These are phyloP conservation scores for Termitomyces heimii DNA, from an alignment of 768 basidiomycete genomes.

Conservation along the genomic window DNA sequence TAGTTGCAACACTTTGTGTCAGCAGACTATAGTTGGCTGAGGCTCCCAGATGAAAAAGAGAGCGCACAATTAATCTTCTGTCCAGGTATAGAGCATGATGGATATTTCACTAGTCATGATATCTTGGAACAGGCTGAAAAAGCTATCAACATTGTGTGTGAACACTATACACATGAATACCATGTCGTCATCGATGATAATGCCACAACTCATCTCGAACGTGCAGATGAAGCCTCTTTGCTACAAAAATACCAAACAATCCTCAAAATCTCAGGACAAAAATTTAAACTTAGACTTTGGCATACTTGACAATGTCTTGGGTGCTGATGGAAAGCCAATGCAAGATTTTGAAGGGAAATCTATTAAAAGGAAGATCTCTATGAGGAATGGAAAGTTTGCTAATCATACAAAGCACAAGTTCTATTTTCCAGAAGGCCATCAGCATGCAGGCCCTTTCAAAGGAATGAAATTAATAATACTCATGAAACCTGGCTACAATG, in stretches of 20 bases:
- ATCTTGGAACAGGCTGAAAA: conserved; percentile 17
- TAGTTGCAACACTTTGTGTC: conserved; percentile 14
- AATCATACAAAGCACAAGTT: conserved; percentile 22
- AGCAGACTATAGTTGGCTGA: conserved; percentile 24
- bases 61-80: conserved; percentile 16
- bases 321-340: neutral
- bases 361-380: conserved; percentile 21
- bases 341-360: conserved; percentile 13
- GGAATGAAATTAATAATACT: conserved; percentile 33
- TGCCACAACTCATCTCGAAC: conserved; percentile 20
- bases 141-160: conserved; percentile 19
- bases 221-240: conserved; percentile 19
- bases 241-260: conserved; percentile 21
- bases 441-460: conserved; percentile 25
- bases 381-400: conserved; percentile 21
- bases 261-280: neutral
- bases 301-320: neutral
- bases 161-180: conserved; percentile 17
- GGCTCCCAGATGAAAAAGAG: conserved; percentile 16
- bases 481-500: conserved; percentile 18
- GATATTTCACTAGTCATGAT: conserved; percentile 20
- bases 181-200: conserved; percentile 21
- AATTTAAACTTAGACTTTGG: too few relatives aligned
- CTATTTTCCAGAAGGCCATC: conserved; percentile 25
- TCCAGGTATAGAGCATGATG: conserved; percentile 16